Conservation (phyloP, 148 eudicot genomes). For the Chenopodium album region DNA sequence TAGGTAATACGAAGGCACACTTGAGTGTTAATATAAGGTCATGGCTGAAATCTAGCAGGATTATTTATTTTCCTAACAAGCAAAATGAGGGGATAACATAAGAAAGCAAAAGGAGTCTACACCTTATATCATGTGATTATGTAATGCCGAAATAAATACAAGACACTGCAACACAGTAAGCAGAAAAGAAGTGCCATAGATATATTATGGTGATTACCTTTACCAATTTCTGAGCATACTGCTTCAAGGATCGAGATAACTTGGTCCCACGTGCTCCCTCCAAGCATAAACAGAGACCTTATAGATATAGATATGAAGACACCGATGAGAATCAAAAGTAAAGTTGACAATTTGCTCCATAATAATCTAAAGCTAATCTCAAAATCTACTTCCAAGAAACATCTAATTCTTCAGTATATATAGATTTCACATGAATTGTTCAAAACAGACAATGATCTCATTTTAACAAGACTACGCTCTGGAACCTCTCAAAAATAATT, state of each 20-base stretch:
- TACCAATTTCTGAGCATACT: constrained; percentile 58
- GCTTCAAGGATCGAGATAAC: constrained; percentile 60
- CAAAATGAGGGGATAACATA: background rate
- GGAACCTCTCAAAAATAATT: background rate
- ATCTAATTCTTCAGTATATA: background rate
- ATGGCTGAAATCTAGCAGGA: background rate
- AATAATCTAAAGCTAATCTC: background rate
- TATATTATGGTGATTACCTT: constrained; percentile 44
- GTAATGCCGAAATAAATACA: background rate
- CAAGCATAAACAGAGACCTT: constrained; percentile 62
- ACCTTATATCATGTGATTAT: background rate
- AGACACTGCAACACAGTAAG: background rate
- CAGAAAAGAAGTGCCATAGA: background rate
- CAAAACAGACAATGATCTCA: background rate
- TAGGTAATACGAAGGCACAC: background rate
- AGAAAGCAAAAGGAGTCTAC: background rate
- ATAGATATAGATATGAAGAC: background rate
- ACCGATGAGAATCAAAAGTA: background rate
- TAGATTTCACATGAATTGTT: background rate
- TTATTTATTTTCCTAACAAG: background rate
- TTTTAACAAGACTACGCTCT: background rate
- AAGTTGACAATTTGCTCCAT: background rate
- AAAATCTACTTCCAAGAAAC: background rate
- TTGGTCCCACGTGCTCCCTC: constrained; percentile 62
- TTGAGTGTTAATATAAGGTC: background rate